Conservation (phyloP, 371 early-diverging fungal genomes). For the Pancytospora philotis region DNA sequence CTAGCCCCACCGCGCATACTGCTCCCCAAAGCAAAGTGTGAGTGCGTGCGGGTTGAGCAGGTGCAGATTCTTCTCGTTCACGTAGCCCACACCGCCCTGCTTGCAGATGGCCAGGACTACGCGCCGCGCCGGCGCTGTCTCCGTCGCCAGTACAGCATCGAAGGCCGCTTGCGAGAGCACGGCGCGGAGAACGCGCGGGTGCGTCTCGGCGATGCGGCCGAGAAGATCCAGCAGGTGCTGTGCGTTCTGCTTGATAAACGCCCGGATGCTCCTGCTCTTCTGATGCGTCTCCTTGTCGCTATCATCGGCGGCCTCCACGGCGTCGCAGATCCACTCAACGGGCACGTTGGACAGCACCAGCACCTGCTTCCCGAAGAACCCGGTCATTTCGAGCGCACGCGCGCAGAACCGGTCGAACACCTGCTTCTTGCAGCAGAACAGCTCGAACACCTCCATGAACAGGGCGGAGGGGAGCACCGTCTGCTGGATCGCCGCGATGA, state of each 20-base stretch:
- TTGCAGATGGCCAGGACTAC: neutral
- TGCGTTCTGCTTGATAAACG: neutral
- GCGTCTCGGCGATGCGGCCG: neutral
- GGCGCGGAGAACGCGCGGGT: neutral
- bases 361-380: neutral
- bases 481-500: neutral
- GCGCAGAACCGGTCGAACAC: neutral
- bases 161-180: neutral
- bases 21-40: neutral
- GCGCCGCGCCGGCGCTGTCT: neutral
- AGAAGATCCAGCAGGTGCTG: neutral
- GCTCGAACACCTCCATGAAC: neutral
- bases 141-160: neutral
- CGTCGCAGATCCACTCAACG: neutral
- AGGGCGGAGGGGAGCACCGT: neutral
- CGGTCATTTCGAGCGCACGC: neutral
- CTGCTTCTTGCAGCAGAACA: neutral
- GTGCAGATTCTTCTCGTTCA: neutral
- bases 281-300: too few relatives aligned
- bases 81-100: neutral
- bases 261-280: neutral
- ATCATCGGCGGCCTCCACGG: too few relatives aligned
- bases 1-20: neutral
- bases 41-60: neutral
- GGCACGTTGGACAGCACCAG: neutral